Conservation (phyloP, 805 yeast species). For the Wickerhamiella brachini region DNA sequence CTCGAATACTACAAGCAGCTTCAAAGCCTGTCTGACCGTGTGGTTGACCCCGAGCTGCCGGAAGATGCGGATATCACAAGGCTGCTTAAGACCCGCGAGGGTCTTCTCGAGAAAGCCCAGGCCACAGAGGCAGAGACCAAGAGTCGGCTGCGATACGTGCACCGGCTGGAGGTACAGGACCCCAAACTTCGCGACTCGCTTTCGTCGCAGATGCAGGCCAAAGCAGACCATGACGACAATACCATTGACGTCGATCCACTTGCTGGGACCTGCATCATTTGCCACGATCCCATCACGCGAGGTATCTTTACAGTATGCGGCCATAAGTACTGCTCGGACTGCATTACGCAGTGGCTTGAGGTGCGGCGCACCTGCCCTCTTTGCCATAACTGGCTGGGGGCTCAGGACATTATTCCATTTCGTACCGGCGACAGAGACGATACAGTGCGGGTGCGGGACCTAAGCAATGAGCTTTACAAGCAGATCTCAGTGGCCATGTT, state of each 20-base stretch:
- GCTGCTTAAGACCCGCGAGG: constrained; percentile 15
- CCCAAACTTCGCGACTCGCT: background rate
- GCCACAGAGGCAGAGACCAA: constrained; percentile 1
- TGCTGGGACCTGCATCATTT: constrained; percentile 52
- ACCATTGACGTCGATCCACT: background rate
- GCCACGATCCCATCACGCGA: constrained; percentile 50
- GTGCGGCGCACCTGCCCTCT: constrained; percentile 57
- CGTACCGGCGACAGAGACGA: background rate
- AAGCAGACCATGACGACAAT: background rate
- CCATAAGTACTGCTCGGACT: constrained; percentile 75
- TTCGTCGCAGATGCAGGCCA: background rate
- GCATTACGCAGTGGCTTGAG: constrained; percentile 62
- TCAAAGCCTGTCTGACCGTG: constrained; percentile 77
- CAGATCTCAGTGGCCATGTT: constrained; percentile 16
- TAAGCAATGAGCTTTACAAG: constrained; percentile 15
- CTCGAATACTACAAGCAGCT: constrained; percentile 71
- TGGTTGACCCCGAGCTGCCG: constrained; percentile 35
- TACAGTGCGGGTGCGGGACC: background rate
- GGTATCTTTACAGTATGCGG: constrained; percentile 88
- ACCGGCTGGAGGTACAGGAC: constrained; percentile 8
- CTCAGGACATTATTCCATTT: constrained; percentile 38
- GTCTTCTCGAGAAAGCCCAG: constrained; percentile 9
- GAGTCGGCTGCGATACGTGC: constrained; percentile 18
- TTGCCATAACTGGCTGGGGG: constrained; percentile 45
- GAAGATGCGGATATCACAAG: constrained; percentile 16